Conservation (phyloP, 2,329 filamentous ascomycete genomes). For the Aureobasidium sp. region DNA sequence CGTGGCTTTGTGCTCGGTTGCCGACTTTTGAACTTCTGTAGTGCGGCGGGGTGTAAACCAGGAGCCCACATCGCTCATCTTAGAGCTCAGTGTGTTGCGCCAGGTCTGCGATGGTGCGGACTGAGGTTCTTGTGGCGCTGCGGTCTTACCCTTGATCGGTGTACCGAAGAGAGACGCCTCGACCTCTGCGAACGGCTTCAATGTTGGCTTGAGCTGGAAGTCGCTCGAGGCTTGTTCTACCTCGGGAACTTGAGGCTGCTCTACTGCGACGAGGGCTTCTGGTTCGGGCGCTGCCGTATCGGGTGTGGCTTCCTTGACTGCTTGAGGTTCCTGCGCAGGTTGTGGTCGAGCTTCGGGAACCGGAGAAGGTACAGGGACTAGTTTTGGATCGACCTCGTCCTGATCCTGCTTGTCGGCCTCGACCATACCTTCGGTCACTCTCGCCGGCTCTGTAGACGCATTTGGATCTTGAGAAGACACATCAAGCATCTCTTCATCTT, state of each 20-base stretch:
- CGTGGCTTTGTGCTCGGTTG: not conserved
- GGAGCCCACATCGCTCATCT: slow-evolving; percentile 23
- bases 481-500: not conserved
- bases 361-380: not conserved
- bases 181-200: slow-evolving; percentile 4
- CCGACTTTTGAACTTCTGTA: not conserved
- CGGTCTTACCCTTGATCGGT: not conserved
- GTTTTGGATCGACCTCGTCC: not conserved
- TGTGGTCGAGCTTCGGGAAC: not conserved
- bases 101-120: slow-evolving; percentile 5
- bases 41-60: slow-evolving; percentile 27
- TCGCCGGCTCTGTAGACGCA: not conserved
- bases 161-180: slow-evolving; percentile 6
- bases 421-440: not conserved
- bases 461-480: not conserved
- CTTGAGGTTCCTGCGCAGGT: not conserved
- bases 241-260: not conserved
- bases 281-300: not conserved
- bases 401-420: not conserved
- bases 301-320: not conserved
- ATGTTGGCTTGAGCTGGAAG: slow-evolving; percentile 1
- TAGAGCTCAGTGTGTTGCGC: slow-evolving; percentile 20
- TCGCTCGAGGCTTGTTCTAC: not conserved
- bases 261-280: not conserved
- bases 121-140: not conserved